Base-by-base conservation (phyloP, 768 basidiomycete species). In the Rhodotorula kratochvilovae region DNA sequence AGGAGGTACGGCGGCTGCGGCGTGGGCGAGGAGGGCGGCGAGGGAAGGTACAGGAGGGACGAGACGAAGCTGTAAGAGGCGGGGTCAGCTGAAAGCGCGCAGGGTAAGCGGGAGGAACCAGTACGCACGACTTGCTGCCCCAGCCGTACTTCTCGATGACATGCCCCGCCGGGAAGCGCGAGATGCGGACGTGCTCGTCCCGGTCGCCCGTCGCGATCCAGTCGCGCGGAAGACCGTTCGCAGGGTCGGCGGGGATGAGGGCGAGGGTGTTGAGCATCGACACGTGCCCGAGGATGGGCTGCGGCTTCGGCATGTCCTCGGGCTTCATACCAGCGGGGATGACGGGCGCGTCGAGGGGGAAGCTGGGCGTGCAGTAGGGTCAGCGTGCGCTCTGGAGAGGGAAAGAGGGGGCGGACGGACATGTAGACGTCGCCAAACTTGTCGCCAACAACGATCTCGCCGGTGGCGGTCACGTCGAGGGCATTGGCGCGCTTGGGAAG, bases 351-450 rank as follows among this genome's bases (percentile, higher is more conserved):
- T 53, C 50, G 31, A 71, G 63, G 11, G 63, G 59, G 67, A 56
- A 67, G 58, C 68, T 68, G 75, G 23, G 23, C 1, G 17, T 3
- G 21, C 11, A 5, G 5, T n/a, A 21, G 45, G 23, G 35, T 55
- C 33, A 55, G 53, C 55, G 53, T 53, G 58, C 31, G 78, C 65
- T 78, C 77, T 5, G 76, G 78, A 27, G 73, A 72, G 17, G 79
- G 55, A 17, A 68, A 48, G 8, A 0, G 80, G 77, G 8, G 75
- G 76, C 16, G 10, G 11, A 31, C 82, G 64, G 61, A 89, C 91
- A 86, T 86, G 81, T 92, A 95, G 51, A 95, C 85, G 78, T 97
- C 95, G 0, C 95, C 95, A 72, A 96, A 94, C 81, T 96, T 97
- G 81, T 99, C 95, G 4, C 91, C 87, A 21, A 91, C 86, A 4